Evolutionary conservation across 371 early-diverging fungal species (phyloP).

Genomic region (Apophysomyces variabilis): DNA sequence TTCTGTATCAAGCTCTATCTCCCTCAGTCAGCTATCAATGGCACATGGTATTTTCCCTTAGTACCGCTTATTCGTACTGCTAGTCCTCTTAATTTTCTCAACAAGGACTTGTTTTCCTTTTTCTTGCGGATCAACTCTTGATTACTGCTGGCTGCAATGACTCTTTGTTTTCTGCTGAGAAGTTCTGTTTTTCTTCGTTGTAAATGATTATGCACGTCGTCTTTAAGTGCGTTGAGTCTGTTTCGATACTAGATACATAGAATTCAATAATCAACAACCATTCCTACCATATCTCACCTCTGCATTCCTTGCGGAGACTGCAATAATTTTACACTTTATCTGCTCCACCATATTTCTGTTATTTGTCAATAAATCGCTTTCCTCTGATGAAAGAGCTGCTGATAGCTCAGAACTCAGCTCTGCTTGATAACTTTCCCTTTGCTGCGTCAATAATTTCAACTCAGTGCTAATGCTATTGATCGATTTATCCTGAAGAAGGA

Average conservation of each 20-base stretch:
- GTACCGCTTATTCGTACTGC: slow-evolving; percentile 36
- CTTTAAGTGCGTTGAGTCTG: slow-evolving; percentile 72
- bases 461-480: slow-evolving; percentile 39
- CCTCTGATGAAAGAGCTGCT: slow-evolving; percentile 57
- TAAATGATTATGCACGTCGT: slow-evolving; percentile 69
- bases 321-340: slow-evolving; percentile 49
- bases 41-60: background rate
- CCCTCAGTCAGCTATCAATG: background rate
- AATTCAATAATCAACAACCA: background rate
- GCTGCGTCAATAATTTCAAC: slow-evolving; percentile 53
- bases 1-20: slow-evolving; percentile 42
- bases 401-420: slow-evolving; percentile 66
- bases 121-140: slow-evolving; percentile 52
- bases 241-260: slow-evolving; percentile 56
- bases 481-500: slow-evolving; percentile 37
- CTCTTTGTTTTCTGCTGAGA: slow-evolving; percentile 55
- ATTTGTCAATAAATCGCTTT: slow-evolving; percentile 56
- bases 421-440: slow-evolving; percentile 55
- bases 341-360: slow-evolving; percentile 58
- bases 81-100: slow-evolving; percentile 38
- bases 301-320: slow-evolving; percentile 43
- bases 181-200: slow-evolving; percentile 65
- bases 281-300: slow-evolving; percentile 27
- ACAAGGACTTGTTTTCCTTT: slow-evolving; percentile 56
- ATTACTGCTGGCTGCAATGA: slow-evolving; percentile 33